Evolutionary conservation across 768 basidiomycete species (phyloP).

Genomic region (Hysterangium stoloniferum): DNA sequence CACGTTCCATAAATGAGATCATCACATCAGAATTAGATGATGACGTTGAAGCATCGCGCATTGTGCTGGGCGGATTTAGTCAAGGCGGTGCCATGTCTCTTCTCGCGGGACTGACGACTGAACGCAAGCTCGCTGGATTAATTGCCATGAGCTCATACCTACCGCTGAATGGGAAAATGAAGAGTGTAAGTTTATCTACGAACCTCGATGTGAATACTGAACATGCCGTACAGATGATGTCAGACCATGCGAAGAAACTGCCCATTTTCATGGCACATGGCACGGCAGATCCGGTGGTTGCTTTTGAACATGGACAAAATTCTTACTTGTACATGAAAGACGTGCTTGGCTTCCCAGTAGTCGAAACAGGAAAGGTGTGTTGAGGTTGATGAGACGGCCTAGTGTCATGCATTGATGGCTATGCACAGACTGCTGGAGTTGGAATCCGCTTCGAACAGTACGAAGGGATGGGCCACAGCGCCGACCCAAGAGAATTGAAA

Average conservation of each 20-base stretch:
- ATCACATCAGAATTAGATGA: slow-evolving; percentile 64
- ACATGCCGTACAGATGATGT: slow-evolving; percentile 43
- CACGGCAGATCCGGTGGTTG: slow-evolving; percentile 64
- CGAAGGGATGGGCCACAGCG: slow-evolving; percentile 57
- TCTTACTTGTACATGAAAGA: slow-evolving; percentile 52
- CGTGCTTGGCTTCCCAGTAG: slow-evolving; percentile 41
- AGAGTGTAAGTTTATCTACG: slow-evolving; percentile 38
- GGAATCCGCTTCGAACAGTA: slow-evolving; percentile 54
- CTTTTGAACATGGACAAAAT: slow-evolving; percentile 40
- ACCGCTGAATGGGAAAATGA: slow-evolving; percentile 57
- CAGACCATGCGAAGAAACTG: slow-evolving; percentile 47
- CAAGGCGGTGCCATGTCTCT: slow-evolving; percentile 78
- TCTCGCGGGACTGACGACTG: slow-evolving; percentile 62
- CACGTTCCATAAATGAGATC: slow-evolving; percentile 52
- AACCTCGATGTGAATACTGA: slow-evolving; percentile 3
- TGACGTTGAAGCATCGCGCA: slow-evolving; percentile 59
- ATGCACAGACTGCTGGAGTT: slow-evolving; percentile 39
- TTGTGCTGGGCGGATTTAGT: slow-evolving; percentile 84
- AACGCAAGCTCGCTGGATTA: slow-evolving; percentile 64
- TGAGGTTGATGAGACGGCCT: slow-evolving; percentile 12
- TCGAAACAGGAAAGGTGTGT: slow-evolving; percentile 29
- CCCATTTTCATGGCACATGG: slow-evolving; percentile 91
- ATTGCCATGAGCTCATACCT: slow-evolving; percentile 75
- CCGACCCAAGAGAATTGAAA: slow-evolving; percentile 54
- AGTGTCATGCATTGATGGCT: background rate